Percentiles rank a stretch among this genome's conserved stretches.
phyloP scores from a whole-genome alignment of 2,329 filamentous ascomycete species.

The Penicillium freii region DNA sequence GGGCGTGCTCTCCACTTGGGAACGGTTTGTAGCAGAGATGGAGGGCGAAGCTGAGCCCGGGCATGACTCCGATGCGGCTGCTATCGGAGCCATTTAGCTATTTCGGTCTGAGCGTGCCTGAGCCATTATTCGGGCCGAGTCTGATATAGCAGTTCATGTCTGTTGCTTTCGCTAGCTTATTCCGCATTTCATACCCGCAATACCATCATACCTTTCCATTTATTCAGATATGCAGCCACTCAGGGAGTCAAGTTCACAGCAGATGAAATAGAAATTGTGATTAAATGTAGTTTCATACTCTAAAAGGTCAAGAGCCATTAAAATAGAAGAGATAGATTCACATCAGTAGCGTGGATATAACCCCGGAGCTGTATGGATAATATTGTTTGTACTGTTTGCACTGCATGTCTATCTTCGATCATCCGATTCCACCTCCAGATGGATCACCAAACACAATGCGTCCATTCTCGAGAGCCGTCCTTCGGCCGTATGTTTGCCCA shows the following conservation, averaged over 20 bases:
- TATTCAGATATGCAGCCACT: neutral
- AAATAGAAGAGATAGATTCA: neutral
- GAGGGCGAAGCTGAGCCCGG: constrained; percentile 57
- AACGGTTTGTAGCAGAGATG: constrained; percentile 84
- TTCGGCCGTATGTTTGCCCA: constrained; percentile 43
- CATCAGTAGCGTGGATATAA: neutral
- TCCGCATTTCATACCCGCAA: constrained; percentile 23
- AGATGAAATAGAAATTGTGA: too few species aligned
- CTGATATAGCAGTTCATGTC: constrained; percentile 16
- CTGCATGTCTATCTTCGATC: constrained; percentile 12
- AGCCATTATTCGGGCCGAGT: neutral
- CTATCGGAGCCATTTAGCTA: constrained; percentile 19
- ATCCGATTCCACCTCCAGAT: constrained; percentile 13
- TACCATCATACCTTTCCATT: constrained; percentile 10
- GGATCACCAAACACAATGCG: constrained; percentile 33
- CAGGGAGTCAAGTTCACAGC: too few species aligned
- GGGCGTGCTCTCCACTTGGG: constrained; percentile 78
- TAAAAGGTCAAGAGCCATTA: neutral
- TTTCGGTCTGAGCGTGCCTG: neutral
- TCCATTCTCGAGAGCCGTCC: constrained; percentile 28
- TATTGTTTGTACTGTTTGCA: constrained; percentile 28
- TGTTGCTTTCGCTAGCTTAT: constrained; percentile 17
- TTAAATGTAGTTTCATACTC: too few species aligned
- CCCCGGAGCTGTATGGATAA: neutral
- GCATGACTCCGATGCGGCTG: constrained; percentile 22